Conservation (phyloP, 306 rosid species). For the Medicago arabica region DNA sequence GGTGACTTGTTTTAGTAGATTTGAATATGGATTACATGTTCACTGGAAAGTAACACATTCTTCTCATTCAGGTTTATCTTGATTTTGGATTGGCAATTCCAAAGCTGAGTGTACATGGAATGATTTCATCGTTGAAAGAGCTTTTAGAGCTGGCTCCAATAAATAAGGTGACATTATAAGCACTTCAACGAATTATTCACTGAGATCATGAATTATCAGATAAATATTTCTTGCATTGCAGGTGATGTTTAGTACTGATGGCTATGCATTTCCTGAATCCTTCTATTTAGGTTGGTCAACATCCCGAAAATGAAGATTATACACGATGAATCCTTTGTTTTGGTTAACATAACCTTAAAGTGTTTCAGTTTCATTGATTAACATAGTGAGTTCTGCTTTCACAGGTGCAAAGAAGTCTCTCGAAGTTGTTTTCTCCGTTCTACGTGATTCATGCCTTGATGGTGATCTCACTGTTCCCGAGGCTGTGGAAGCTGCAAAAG, state of each 20-base stretch:
- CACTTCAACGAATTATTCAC: no score
- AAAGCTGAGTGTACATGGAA: constrained; percentile 88
- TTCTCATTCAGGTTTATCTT: constrained; percentile 72
- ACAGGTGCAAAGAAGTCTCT: constrained; percentile 84
- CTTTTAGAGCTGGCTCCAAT: constrained; percentile 86
- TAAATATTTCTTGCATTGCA: constrained; percentile 41
- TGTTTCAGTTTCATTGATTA: neutral
- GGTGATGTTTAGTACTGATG: constrained; percentile 98
- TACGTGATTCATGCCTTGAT: constrained; percentile 72
- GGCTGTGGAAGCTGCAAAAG: constrained; percentile 81
- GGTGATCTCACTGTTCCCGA: constrained; percentile 78
- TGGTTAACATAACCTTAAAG: no score
- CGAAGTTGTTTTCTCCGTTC: constrained; percentile 73
- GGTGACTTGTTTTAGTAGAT: constrained; percentile 27
- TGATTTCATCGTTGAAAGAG: constrained; percentile 86
- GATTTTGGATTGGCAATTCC: constrained; percentile 94
- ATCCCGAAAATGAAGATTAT: neutral
- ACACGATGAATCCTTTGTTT: no score
- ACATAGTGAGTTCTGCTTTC: constrained; percentile 43
- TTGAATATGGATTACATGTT: constrained; percentile 33
- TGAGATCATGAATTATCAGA: no score
- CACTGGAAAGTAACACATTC: constrained; percentile 1
- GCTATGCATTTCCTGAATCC: constrained; percentile 81
- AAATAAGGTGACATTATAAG: constrained; percentile 66
- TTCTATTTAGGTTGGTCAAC: constrained; percentile 79